Evolutionary conservation across 305 asterid species (phyloP).

Genomic region (Fraxinus sp.): DNA sequence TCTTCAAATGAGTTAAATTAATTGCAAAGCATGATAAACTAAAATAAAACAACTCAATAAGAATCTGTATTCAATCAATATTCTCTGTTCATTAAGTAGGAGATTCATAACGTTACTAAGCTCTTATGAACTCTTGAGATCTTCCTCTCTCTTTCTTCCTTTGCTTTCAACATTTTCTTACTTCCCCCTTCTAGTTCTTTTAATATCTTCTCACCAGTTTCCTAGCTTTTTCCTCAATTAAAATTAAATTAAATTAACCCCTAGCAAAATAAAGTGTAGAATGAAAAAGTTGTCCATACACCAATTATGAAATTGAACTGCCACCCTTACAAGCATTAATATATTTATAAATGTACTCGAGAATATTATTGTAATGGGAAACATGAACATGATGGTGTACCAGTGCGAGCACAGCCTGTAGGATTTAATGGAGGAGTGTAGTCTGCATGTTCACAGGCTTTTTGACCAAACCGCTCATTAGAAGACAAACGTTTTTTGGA

Average conservation of each 20-base stretch:
- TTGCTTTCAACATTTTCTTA: neutral
- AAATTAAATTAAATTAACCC: neutral
- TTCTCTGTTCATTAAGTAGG: neutral
- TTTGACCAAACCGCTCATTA: conserved; percentile 48
- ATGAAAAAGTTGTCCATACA: neutral
- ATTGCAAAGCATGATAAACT: neutral
- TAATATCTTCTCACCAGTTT: neutral
- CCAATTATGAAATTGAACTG: neutral
- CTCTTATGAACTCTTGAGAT: neutral
- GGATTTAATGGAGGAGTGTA: conserved; percentile 69
- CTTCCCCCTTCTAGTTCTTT: neutral
- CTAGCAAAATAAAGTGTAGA: neutral
- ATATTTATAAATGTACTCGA: neutral
- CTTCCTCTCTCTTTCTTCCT: neutral
- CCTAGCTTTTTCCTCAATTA: neutral
- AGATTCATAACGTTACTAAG: neutral
- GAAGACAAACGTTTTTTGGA: conserved; percentile 55
- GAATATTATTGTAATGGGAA: conserved; percentile 7
- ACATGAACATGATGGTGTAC: conserved; percentile 38
- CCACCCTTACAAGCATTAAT: neutral
- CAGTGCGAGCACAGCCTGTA: conserved; percentile 94
- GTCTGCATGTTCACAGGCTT: conserved; percentile 49
- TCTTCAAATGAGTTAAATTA: neutral
- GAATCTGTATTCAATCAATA: neutral
- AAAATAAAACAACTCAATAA: neutral